Conservation (phyloP, 73 alveolate genomes). For the Paramecium sexaurelia region DNA sequence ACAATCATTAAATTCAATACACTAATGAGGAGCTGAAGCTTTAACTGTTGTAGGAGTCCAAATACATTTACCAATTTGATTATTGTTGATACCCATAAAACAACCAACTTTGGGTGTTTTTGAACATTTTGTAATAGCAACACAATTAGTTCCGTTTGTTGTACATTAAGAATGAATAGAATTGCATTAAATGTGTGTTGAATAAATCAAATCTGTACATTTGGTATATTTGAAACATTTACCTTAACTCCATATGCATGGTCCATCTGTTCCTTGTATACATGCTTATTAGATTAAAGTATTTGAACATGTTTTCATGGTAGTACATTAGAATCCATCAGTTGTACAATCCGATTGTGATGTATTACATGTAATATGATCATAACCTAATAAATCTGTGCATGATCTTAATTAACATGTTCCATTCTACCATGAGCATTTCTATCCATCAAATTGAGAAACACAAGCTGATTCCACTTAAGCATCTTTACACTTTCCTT, state of each 20-base stretch:
- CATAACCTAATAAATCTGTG: background rate
- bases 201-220: background rate
- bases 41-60: background rate
- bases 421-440: conserved; percentile 8
- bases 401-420: background rate
- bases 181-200: background rate
- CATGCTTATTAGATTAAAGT: background rate
- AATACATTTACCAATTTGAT: background rate
- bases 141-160: background rate
- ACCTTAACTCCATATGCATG: conserved; percentile 15
- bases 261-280: conserved; percentile 27
- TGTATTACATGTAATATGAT: background rate
- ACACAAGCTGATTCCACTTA: background rate
- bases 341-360: background rate
- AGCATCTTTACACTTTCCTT: conserved; percentile 8
- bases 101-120: background rate
- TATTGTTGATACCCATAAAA: background rate
- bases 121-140: background rate
- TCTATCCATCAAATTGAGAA: background rate
- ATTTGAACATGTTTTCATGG: background rate
- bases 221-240: background rate
- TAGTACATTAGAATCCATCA: conserved; percentile 7
- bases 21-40: background rate
- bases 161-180: background rate
- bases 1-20: background rate